Evolutionary conservation across 2,329 filamentous ascomycete genomes (phyloP), one percentile per base, ranked within the genome.

Genomic region (Penicillium sp.): DNA sequence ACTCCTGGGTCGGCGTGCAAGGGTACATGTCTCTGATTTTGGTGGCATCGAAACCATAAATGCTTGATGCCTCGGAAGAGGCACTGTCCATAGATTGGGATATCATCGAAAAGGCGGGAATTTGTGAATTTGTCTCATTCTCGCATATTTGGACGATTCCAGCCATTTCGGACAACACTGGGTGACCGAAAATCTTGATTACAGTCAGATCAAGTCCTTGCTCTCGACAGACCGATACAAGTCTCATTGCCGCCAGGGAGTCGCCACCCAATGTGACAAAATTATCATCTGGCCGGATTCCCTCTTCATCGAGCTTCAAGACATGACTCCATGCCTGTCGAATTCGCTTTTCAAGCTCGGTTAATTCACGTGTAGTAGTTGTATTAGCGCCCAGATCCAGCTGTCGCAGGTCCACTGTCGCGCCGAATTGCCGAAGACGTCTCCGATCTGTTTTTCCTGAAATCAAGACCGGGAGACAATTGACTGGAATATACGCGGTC

Each of bases 381-480:
- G 26, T 56, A 1, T 50, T 52, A 2, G 49, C 50, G 24, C 48
- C 57, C 55, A 70, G 58, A 23, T 69, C 67, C 5, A 72, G 42
- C 46, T 69, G 59, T n/a, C 70, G 65, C 48, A 73, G 37, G 55
- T 73, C 69, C 1, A 72, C 59, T 3, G 64, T 66, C 14, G 66
- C 52, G 5, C 73, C 75, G 37, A 77, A 69, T 16, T 65, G 60
- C 6, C 71, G 58, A n/a, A 71, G 65, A 31, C 66, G 60, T 58
- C 76, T 77, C 31, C 70, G 73, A 56, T 77, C 74, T 1, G 69
- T 75, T 63, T 81, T 81, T 2, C 76, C 75, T 3, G 78, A 79
- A 13, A 74, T 71, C 10, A 76, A 56, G 1, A 71, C 65, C 0
- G 79, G 79, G 19, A 81, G 72, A 7, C 70, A 54, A 19, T 68